phyloP scores from a whole-genome alignment of 106 monocot species.

The Vanilla planifolia region DNA sequence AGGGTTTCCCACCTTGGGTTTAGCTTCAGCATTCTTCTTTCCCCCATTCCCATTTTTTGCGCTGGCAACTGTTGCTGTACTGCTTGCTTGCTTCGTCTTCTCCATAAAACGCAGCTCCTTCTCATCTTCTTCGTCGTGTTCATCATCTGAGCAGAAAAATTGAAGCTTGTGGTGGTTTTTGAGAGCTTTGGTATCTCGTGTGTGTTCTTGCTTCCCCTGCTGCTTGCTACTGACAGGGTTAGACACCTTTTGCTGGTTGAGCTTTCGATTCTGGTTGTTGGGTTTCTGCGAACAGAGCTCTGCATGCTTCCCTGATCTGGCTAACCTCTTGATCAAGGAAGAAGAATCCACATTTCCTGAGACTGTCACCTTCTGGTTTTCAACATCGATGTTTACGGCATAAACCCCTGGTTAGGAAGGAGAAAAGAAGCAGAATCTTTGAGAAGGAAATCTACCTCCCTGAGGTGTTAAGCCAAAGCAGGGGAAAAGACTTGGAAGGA shows the following conservation, averaged over 20 bases:
- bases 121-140: slow-evolving; percentile 18
- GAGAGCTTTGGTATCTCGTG: slow-evolving; percentile 60
- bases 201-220: slow-evolving; percentile 39
- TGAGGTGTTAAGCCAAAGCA: too few relatives aligned
- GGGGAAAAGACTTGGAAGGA: too few relatives aligned
- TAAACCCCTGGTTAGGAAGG: slow-evolving; percentile 71
- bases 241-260: slow-evolving; percentile 16
- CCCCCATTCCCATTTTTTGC: slow-evolving; percentile 1
- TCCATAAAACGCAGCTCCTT: slow-evolving; percentile 32
- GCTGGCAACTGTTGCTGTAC: not conserved
- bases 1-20: slow-evolving; percentile 24
- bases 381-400: slow-evolving; percentile 63
- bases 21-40: slow-evolving; percentile 10
- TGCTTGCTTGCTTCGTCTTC: slow-evolving; percentile 36
- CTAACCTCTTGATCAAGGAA: slow-evolving; percentile 64
- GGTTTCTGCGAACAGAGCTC: slow-evolving; percentile 56
- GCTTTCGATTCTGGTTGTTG: slow-evolving; percentile 19
- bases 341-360: slow-evolving; percentile 68
- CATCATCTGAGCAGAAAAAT: slow-evolving; percentile 29
- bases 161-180: slow-evolving; percentile 48
- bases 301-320: slow-evolving; percentile 73
- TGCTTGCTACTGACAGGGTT: slow-evolving; percentile 18
- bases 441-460: too few relatives aligned
- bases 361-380: slow-evolving; percentile 79
- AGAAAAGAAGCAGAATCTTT: too few relatives aligned